Percentiles rank a stretch among this genome's conserved stretches.
phyloP scores from a whole-genome alignment of 345 rosid genomes.

The Arabidopsis arenosa region DNA sequence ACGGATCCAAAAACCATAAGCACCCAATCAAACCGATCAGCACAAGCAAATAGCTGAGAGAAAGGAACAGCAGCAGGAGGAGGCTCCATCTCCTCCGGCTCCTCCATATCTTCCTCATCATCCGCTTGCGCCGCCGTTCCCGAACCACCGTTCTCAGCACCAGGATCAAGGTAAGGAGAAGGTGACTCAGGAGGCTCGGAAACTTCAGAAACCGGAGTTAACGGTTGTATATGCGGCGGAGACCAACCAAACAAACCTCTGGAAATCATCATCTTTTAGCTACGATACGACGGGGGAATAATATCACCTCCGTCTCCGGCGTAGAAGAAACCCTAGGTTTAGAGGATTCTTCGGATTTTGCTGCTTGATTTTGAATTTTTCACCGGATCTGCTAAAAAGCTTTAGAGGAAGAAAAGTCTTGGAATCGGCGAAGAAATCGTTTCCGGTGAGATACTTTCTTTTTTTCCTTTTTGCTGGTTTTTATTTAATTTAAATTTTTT shows the following conservation, averaged over 20 bases:
- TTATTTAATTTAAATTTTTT: background rate
- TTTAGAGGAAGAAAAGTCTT: constrained; percentile 40
- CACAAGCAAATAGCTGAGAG: constrained; percentile 79
- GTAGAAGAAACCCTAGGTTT: constrained; percentile 43
- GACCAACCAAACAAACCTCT: constrained; percentile 99
- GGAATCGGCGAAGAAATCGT: constrained; percentile 34
- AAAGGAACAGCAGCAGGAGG: constrained; percentile 99
- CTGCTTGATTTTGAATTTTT: constrained; percentile 32
- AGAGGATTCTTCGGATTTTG: constrained; percentile 1
- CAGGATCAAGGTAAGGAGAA: constrained; percentile 81
- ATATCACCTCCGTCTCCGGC: constrained; percentile 32
- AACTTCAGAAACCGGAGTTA: constrained; percentile 98
- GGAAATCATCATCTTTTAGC: constrained; percentile 70
- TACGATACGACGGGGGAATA: constrained; percentile 31
- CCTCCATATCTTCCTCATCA: constrained; percentile 87
- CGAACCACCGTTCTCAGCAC: constrained; percentile 68
- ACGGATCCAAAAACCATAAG: constrained; percentile 91
- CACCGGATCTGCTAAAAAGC: constrained; percentile 58
- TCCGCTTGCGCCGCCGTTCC: constrained; percentile 66
- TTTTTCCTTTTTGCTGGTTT: background rate
- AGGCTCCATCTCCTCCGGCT: constrained; percentile 84
- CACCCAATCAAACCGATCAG: constrained; percentile 88
- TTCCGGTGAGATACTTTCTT: constrained; percentile 16
- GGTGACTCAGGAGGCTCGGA: constrained; percentile 99
- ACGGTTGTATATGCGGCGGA: constrained; percentile 96